Conservation (phyloP, 768 basidiomycete species). For the Pulveroboletus ravenelii region DNA sequence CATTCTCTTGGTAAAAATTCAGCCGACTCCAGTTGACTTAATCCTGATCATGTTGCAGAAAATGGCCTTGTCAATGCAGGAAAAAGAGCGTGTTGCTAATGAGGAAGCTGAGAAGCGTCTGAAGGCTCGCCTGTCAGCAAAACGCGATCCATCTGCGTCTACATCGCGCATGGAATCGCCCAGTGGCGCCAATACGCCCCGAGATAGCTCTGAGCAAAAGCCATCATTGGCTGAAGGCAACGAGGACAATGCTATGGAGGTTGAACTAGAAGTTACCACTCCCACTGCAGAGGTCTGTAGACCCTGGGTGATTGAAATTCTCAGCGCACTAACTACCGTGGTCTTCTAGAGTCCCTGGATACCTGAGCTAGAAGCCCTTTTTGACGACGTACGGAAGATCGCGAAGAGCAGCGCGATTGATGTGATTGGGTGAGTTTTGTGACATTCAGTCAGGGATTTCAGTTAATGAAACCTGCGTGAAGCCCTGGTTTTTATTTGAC, state of each 20-base stretch:
- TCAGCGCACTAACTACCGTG: slow-evolving; percentile 5
- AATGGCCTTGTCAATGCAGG: slow-evolving; percentile 58
- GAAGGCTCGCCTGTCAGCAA: slow-evolving; percentile 70
- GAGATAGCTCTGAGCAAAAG: slow-evolving; percentile 25
- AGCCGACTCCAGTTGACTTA: not conserved
- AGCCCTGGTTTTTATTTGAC: slow-evolving; percentile 92
- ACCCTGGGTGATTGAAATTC: not conserved
- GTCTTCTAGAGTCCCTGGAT: slow-evolving; percentile 67
- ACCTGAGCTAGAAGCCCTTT: slow-evolving; percentile 63
- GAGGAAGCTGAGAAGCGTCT: slow-evolving; percentile 78
- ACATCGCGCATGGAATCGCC: slow-evolving; percentile 65
- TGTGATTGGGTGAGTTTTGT: slow-evolving; percentile 60
- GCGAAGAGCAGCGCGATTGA: slow-evolving; percentile 62
- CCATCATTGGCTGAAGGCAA: slow-evolving; percentile 28
- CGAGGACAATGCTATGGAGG: slow-evolving; percentile 53
- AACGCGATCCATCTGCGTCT: slow-evolving; percentile 58
- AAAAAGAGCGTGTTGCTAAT: slow-evolving; percentile 62
- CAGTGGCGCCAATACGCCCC: slow-evolving; percentile 30
- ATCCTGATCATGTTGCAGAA: slow-evolving; percentile 35
- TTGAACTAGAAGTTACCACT: slow-evolving; percentile 34
- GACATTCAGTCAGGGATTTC: slow-evolving; percentile 2
- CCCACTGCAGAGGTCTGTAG: slow-evolving; percentile 24
- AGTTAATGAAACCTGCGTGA: slow-evolving; percentile 2
- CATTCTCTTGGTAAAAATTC: slow-evolving; percentile 49
- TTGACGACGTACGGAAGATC: slow-evolving; percentile 70